Evolutionary conservation across 345 rosid genomes (phyloP).

Genomic region (Bruguiera gymnorhiza): DNA sequence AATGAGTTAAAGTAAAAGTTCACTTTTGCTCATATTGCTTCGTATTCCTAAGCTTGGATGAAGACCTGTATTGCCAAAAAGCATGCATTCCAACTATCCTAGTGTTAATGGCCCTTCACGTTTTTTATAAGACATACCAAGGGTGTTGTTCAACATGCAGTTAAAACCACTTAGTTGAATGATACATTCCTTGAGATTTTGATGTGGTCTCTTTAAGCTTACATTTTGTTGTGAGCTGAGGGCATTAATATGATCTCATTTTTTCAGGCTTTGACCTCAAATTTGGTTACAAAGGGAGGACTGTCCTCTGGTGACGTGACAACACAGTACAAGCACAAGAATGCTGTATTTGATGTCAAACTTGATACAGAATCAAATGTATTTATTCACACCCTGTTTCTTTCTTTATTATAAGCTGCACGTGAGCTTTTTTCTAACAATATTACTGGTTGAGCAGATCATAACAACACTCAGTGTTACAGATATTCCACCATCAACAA

Average conservation of each 20-base stretch:
- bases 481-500: slow-evolving; percentile 37
- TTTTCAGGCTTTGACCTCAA: slow-evolving; percentile 38
- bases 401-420: slow-evolving; percentile 2
- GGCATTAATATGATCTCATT: background rate
- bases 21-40: too few relatives aligned
- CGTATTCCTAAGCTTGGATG: too few relatives aligned
- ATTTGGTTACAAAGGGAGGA: slow-evolving; percentile 38
- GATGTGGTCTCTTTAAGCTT: background rate
- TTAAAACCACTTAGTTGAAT: too few relatives aligned
- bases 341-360: slow-evolving; percentile 37
- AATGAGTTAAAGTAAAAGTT: too few relatives aligned
- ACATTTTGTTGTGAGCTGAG: background rate
- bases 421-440: slow-evolving; percentile 1
- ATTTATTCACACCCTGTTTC: slow-evolving; percentile 2
- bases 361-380: slow-evolving; percentile 47
- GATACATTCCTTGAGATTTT: background rate
- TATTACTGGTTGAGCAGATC: slow-evolving; percentile 31
- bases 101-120: too few relatives aligned
- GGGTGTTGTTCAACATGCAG: too few relatives aligned
- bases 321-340: slow-evolving; percentile 31
- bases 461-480: slow-evolving; percentile 26
- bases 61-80: too few relatives aligned
- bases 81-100: too few relatives aligned
- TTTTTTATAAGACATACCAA: too few relatives aligned
- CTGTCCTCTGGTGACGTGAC: slow-evolving; percentile 44